Evolutionary conservation across 2,329 filamentous ascomycete species (phyloP).

Genomic region (Fusarium anthophilum): DNA sequence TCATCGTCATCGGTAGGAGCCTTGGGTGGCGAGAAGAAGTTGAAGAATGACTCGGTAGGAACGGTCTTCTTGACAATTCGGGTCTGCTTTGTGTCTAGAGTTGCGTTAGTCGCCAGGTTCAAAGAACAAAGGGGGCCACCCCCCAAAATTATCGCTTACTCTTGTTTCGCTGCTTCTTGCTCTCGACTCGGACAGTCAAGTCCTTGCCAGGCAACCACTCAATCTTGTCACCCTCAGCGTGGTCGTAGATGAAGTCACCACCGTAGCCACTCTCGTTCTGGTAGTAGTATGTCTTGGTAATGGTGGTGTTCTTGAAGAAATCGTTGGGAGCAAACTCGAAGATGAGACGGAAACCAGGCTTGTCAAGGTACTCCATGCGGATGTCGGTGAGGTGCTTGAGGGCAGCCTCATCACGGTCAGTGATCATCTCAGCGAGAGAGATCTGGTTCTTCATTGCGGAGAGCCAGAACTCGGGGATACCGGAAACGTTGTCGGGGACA

Average conservation of each 20-base stretch:
- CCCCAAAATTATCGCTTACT: conserved; percentile 67
- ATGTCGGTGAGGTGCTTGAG: conserved; percentile 92
- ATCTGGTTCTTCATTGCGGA: conserved; percentile 99
- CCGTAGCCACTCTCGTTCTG: conserved; percentile 98
- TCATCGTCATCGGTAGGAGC: conserved; percentile 77
- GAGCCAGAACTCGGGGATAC: conserved; percentile 99
- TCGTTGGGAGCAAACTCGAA: conserved; percentile 97
- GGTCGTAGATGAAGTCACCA: conserved; percentile 99
- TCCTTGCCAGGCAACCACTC: conserved; percentile 96
- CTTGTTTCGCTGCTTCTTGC: conserved; percentile 99
- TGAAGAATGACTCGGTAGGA: conserved; percentile 98
- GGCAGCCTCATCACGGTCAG: conserved; percentile 93
- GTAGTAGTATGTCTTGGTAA: conserved; percentile 99
- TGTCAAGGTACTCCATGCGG: conserved; percentile 99
- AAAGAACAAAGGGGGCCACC: neutral
- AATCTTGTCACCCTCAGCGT: conserved; percentile 97
- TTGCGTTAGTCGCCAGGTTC: conserved; percentile 15
- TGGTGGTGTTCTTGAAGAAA: conserved; percentile 95
- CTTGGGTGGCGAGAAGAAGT: conserved; percentile 97
- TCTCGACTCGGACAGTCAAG: conserved; percentile 92
- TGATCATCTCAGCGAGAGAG: conserved; percentile 97
- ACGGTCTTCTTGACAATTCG: conserved; percentile 99
- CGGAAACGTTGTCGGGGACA: conserved; percentile 67
- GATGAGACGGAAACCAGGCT: conserved; percentile 96
- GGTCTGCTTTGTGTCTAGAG: conserved; percentile 95